A percentile compares a stretch with the other conserved stretches of the same genome.
These are phyloP conservation scores for Xylariales sp. DNA, from an alignment of 2,329 filamentous ascomycete genomes.

Conservation along the genomic window DNA sequence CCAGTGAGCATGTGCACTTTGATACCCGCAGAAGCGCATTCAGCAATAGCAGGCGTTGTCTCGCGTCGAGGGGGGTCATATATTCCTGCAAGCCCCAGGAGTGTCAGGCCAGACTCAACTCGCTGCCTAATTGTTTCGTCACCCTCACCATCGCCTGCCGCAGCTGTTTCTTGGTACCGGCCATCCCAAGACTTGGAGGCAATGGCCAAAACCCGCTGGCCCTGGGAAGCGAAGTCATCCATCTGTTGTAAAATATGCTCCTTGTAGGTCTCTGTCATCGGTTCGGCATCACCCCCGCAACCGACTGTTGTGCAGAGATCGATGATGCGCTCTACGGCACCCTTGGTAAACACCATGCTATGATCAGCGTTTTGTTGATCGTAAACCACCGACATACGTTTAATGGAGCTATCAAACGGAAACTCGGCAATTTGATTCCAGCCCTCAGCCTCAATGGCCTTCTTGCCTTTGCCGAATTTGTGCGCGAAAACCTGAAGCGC, in stretches of 20 bases:
- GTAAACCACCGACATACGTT: constrained; percentile 71
- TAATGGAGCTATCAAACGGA: constrained; percentile 68
- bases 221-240: constrained; percentile 52
- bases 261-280: constrained; percentile 45
- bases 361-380: constrained; percentile 29
- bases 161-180: too few relatives aligned
- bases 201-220: constrained; percentile 62
- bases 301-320: constrained; percentile 46
- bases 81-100: constrained; percentile 3
- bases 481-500: constrained; percentile 68
- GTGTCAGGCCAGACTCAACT: constrained; percentile 3
- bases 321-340: constrained; percentile 64
- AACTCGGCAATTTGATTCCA: constrained; percentile 61
- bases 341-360: constrained; percentile 47
- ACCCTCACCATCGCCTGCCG: constrained; percentile 14
- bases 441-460: constrained; percentile 39
- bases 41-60: constrained; percentile 47
- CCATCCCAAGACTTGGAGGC: constrained; percentile 42
- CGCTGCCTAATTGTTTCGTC: constrained; percentile 3
- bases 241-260: constrained; percentile 55
- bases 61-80: constrained; percentile 57
- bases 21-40: constrained; percentile 51
- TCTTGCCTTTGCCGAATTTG: constrained; percentile 52
- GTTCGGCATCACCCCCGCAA: constrained; percentile 23
- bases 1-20: constrained; percentile 59